Percentiles rank a stretch among this genome's conserved stretches.
Evolutionary conservation across 495 filamentous ascomycete species (phyloP).

Genomic region (Massariosphaeria phaeospora): DNA sequence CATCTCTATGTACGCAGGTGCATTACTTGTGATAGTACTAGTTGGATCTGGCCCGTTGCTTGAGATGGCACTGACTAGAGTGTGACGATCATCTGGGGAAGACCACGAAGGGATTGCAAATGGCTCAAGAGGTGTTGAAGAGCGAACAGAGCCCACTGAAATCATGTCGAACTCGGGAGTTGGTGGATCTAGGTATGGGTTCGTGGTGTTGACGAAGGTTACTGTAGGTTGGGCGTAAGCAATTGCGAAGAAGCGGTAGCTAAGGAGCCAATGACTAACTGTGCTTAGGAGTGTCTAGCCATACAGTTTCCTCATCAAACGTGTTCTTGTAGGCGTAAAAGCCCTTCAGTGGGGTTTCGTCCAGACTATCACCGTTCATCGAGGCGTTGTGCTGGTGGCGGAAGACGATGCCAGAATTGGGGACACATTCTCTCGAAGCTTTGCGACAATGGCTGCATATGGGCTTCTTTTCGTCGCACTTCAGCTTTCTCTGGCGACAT

Average conservation of each 20-base stretch:
- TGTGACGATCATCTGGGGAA: too few species aligned
- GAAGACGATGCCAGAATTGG: conserved; percentile 60
- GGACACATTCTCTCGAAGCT: conserved; percentile 56
- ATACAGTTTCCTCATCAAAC: conserved; percentile 56
- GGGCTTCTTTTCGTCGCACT: conserved; percentile 59
- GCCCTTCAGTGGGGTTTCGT: conserved; percentile 50
- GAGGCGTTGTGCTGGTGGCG: conserved; percentile 70
- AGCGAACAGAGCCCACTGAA: conserved; percentile 28
- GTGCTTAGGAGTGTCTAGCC: conserved; percentile 60
- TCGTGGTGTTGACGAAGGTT: conserved; percentile 60
- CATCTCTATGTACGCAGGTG: conserved; percentile 1
- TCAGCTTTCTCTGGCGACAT: conserved; percentile 60
- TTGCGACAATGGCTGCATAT: conserved; percentile 57
- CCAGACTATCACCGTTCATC: conserved; percentile 52
- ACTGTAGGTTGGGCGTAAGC: conserved; percentile 39
- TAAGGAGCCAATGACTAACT: conserved; percentile 39
- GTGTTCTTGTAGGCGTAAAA: conserved; percentile 69
- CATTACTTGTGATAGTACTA: background rate
- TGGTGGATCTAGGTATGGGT: conserved; percentile 55
- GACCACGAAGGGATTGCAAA: conserved; percentile 14
- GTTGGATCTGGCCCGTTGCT: conserved; percentile 40
- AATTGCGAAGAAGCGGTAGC: background rate
- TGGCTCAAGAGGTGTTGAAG: conserved; percentile 12
- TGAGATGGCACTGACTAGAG: conserved; percentile 40
- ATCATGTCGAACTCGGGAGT: conserved; percentile 42